Evolutionary conservation across 1,284 basidiomycete genomes (phyloP).

Genomic region (Porogramme epimiltina): DNA sequence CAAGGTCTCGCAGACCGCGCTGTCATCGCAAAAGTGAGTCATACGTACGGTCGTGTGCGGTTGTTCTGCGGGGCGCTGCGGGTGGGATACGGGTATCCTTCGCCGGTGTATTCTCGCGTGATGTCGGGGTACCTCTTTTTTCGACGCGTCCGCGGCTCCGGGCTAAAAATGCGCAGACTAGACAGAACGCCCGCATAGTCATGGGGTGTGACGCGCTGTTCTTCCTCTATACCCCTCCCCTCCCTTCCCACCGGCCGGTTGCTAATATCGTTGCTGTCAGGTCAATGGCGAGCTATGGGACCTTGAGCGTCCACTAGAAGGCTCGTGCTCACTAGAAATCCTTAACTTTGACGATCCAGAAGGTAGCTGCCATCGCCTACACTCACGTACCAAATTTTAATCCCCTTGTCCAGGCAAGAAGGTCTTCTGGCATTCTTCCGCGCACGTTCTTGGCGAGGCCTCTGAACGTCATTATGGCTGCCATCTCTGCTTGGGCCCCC

Average conservation of each 20-base stretch:
- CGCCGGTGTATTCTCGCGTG: no score
- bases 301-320: constrained; percentile 90
- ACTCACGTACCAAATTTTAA: background rate
- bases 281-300: constrained; percentile 94
- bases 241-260: background rate
- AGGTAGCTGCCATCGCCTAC: constrained; percentile 48
- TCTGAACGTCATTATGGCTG: constrained; percentile 97
- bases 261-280: constrained; percentile 37
- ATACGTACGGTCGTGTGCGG: background rate
- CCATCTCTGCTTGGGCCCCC: constrained; percentile 96
- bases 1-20: constrained; percentile 88
- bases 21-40: constrained; percentile 88
- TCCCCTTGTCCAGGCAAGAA: constrained; percentile 67
- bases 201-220: no score
- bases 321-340: constrained; percentile 79
- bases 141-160: no score
- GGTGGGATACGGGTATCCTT: no score
- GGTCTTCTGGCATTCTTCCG: constrained; percentile 99
- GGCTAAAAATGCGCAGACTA: no score
- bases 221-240: no score
- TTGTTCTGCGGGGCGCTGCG: no score
- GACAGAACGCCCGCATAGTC: no score
- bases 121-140: no score
- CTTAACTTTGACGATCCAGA: constrained; percentile 96
- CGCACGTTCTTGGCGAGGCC: constrained; percentile 98